These are phyloP conservation scores for Endogone sp. DNA, from an alignment of 192 early-diverging fungal species.

Conservation along the genomic window DNA sequence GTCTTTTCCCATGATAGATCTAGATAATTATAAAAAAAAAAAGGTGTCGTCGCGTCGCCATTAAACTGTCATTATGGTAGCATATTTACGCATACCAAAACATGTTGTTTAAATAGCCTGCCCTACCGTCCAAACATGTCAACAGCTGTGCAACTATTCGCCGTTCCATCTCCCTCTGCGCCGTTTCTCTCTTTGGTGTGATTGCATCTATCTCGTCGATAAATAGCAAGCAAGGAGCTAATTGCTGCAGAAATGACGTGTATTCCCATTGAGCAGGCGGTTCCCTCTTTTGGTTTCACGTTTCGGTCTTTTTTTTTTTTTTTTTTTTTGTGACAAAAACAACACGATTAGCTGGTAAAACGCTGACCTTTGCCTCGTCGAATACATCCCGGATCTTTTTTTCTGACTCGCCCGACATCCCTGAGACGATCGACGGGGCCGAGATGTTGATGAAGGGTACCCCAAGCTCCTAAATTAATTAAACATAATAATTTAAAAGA, in stretches of 20 bases:
- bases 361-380: conserved; percentile 91
- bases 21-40: conserved; percentile 20
- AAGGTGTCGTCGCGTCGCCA: not conserved
- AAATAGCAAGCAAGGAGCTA: conserved; percentile 71
- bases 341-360: too few species aligned
- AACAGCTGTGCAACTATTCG: conserved; percentile 98
- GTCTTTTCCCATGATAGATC: conserved; percentile 90
- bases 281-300: too few species aligned
- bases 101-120: too few species aligned
- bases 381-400: conserved; percentile 98
- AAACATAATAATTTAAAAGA: too few species aligned
- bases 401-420: conserved; percentile 98
- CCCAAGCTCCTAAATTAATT: conserved; percentile 58
- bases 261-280: too few species aligned
- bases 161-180: conserved; percentile 98
- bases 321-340: too few species aligned
- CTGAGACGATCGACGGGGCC: conserved; percentile 91
- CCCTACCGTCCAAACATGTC: conserved; percentile 97
- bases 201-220: conserved; percentile 99
- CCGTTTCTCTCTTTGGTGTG: conserved; percentile 98
- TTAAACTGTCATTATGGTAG: too few species aligned
- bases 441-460: conserved; percentile 93
- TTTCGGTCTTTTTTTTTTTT: too few species aligned
- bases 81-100: too few species aligned
- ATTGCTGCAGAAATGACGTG: conserved; percentile 6